Base-by-base conservation (phyloP, 2,329 filamentous ascomycete species). In the Chrysosporium keratinophilum region DNA sequence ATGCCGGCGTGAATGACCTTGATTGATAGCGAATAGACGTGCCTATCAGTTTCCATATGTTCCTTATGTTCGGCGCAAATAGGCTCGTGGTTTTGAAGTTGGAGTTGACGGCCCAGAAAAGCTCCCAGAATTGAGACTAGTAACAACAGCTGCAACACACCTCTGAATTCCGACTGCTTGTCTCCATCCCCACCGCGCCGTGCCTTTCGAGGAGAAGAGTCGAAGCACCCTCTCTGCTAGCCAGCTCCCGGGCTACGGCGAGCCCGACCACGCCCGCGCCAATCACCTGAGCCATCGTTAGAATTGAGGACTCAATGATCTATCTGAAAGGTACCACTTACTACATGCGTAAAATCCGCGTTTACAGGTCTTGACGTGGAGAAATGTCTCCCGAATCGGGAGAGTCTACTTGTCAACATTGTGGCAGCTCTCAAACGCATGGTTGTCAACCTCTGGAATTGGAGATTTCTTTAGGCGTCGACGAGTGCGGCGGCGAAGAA, bases 1-100 rank as follows among this genome's bases (percentile, higher is more conserved):
- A 97, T 78, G 12, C 93, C 93, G 1, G 88, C 93, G 68, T 98
- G 93, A 62, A 98, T 94, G 53, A 97, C 91, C 80, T 82, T 56
- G 15, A 19, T 11, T 17, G 11, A 14, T 9, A n/a, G n/a, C 17
- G n/a, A 37, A 34, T 14, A 54, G 45, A n/a, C n/a, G 40, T 17
- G 37, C 2, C 17, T 31, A 17, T 50, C 34, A 28, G 33, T n/a
- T 28, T 44, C 14, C 6, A 9, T 14, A 10, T 28, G 10, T 23
- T 15, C 19, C 14, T 12, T 28, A n/a, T 37, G n/a, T n/a, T 37
- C n/a, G 2, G 2, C 11, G n/a, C 3, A 23, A 10, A 44, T n/a
- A n/a, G n/a, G n/a, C 9, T 23, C 5, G 14, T 39, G 20, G 17
- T 12, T 2, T 7, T 2, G 31, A 35, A 2, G 15, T 11, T 12